These are phyloP conservation scores for Phallus indusiatus DNA, from an alignment of 768 basidiomycete genomes.

Conservation along the genomic window DNA sequence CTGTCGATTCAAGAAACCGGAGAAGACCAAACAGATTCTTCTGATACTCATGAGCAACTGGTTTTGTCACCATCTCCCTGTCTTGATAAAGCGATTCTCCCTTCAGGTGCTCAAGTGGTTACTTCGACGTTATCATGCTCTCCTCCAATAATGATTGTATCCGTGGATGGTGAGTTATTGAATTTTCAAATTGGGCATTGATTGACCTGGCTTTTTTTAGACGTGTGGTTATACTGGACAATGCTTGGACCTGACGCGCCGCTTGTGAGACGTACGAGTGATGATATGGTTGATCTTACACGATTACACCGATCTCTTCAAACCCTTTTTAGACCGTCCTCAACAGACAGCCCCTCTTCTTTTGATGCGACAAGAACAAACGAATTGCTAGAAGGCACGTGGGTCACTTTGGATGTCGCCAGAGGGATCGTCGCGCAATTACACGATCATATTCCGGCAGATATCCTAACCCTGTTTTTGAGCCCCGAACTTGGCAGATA, in stretches of 20 bases:
- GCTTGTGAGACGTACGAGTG: conserved; percentile 66
- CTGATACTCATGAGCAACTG: background rate
- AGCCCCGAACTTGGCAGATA: background rate
- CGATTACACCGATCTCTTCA: conserved; percentile 41
- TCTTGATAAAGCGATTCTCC: background rate
- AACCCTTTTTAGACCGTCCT: conserved; percentile 24
- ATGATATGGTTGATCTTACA: conserved; percentile 68
- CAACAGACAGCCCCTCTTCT: conserved; percentile 36
- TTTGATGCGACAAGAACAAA: conserved; percentile 45
- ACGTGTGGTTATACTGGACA: conserved; percentile 69
- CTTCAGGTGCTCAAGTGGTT: background rate
- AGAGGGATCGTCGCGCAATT: conserved; percentile 35
- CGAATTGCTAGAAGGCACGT: conserved; percentile 46
- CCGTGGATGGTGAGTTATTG: background rate
- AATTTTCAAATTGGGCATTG: background rate
- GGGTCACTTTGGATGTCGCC: conserved; percentile 57
- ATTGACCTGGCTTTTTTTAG: conserved; percentile 26
- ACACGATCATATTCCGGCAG: background rate
- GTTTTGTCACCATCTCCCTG: background rate
- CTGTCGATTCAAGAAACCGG: background rate
- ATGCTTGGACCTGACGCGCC: conserved; percentile 38
- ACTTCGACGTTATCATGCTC: background rate
- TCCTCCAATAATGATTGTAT: background rate
- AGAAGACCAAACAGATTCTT: background rate
- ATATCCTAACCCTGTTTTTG: background rate